Evolutionary conservation across 805 yeast species (phyloP).

Genomic region (Starmerella stellata): DNA sequence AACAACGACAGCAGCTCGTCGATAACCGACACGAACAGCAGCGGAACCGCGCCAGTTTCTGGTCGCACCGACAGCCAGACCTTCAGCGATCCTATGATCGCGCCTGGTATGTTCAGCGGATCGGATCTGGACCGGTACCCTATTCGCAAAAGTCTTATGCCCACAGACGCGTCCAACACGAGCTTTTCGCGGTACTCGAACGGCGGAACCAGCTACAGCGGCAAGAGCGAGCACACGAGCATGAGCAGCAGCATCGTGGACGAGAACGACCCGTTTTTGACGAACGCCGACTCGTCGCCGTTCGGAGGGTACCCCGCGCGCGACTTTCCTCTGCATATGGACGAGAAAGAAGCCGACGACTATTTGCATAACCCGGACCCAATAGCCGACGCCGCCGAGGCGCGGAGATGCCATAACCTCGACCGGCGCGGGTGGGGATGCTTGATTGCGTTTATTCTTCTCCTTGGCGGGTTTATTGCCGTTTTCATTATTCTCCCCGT

Average conservation of each 20-base stretch:
- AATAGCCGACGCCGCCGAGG: conserved; percentile 71
- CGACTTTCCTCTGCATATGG: conserved; percentile 74
- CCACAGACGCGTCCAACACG: conserved; percentile 8
- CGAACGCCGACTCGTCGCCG: conserved; percentile 35
- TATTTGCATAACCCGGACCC: conserved; percentile 94
- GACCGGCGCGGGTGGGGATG: conserved; percentile 25
- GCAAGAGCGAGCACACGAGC: conserved; percentile 11
- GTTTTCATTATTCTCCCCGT: conserved; percentile 69
- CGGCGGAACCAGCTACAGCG: conserved; percentile 8
- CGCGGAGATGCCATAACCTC: conserved; percentile 25
- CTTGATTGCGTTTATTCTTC: conserved; percentile 28
- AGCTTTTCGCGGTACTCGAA: conserved; percentile 12
- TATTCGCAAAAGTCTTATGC: conserved; percentile 15
- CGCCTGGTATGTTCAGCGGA: conserved; percentile 14
- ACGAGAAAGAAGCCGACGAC: conserved; percentile 90
- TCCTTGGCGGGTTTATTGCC: conserved; percentile 44
- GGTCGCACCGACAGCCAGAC: conserved; percentile 7
- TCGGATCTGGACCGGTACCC: conserved; percentile 25
- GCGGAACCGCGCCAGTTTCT: conserved; percentile 8
- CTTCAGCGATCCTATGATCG: neutral
- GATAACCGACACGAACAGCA: conserved; percentile 5
- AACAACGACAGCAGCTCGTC: conserved; percentile 12
- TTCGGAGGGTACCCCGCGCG: conserved; percentile 95
- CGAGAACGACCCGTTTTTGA: conserved; percentile 18
- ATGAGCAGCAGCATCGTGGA: conserved; percentile 10